Conservation (phyloP, 164 flowering plant genomes). For the Annona cherimola region DNA sequence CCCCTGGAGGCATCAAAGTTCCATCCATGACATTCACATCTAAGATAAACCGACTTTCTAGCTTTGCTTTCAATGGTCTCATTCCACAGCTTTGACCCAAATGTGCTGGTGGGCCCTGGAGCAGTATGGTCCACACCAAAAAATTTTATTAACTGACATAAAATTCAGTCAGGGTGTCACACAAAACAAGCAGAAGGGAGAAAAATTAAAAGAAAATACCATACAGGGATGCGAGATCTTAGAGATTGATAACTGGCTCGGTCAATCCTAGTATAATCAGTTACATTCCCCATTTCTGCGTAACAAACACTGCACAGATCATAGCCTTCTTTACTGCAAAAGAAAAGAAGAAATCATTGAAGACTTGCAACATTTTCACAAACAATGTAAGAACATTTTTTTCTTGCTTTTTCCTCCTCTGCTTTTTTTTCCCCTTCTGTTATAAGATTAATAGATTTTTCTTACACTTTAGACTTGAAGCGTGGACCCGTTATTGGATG, state of each 20-base stretch:
- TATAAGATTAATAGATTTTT: neutral
- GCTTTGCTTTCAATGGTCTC: slow-evolving; percentile 24
- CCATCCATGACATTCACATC: slow-evolving; percentile 81
- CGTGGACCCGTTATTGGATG: slow-evolving; percentile 86
- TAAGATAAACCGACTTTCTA: slow-evolving; percentile 56
- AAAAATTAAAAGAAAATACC: neutral
- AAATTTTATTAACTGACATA: neutral
- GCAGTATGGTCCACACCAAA: slow-evolving; percentile 15
- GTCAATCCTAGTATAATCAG: slow-evolving; percentile 67
- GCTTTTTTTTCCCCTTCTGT: no score
- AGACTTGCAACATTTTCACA: neutral
- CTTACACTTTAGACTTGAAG: slow-evolving; percentile 90
- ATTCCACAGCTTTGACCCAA: slow-evolving; percentile 15
- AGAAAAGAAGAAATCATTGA: neutral
- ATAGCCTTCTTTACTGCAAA: slow-evolving; percentile 65
- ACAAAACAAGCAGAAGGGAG: neutral
- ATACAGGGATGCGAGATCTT: slow-evolving; percentile 8
- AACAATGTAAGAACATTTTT: neutral
- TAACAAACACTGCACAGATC: slow-evolving; percentile 84
- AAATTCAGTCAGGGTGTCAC: neutral
- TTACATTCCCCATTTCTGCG: slow-evolving; percentile 47
- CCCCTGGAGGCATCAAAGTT: slow-evolving; percentile 56
- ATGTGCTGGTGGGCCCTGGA: slow-evolving; percentile 17
- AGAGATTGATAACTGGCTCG: slow-evolving; percentile 33
- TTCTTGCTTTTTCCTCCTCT: no score